Percentiles rank a stretch among this genome's conserved stretches.
Evolutionary conservation across 1,139 yeast species (phyloP).

Genomic region (Kluyveromyces sp.): DNA sequence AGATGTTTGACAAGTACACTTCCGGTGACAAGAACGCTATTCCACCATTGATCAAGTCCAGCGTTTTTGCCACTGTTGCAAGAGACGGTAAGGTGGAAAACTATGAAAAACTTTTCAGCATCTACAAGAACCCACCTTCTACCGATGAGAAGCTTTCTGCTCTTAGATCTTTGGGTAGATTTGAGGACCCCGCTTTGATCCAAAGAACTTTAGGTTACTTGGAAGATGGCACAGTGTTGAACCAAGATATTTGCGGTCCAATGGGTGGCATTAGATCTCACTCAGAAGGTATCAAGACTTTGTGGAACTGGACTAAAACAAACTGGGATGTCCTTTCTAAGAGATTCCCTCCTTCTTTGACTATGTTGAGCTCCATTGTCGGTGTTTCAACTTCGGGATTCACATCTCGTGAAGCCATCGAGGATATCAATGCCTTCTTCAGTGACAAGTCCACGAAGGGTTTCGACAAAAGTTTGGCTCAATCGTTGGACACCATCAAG

Average conservation of each 20-base stretch:
- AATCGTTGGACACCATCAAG: constrained; percentile 58
- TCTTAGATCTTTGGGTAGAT: constrained; percentile 66
- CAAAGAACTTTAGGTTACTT: constrained; percentile 54
- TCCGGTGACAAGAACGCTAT: constrained; percentile 62
- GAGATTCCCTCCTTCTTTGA: constrained; percentile 72
- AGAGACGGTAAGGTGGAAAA: constrained; percentile 55
- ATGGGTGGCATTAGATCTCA: constrained; percentile 63
- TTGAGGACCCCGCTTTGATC: constrained; percentile 51
- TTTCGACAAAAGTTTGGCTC: constrained; percentile 66
- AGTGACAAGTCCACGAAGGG: constrained; percentile 58
- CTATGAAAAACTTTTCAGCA: constrained; percentile 55
- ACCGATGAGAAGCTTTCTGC: constrained; percentile 75
- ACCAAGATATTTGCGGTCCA: constrained; percentile 80
- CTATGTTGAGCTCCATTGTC: constrained; percentile 72
- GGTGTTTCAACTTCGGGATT: constrained; percentile 56
- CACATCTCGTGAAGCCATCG: constrained; percentile 52
- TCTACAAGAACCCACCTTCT: constrained; percentile 60
- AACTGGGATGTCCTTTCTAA: constrained; percentile 65
- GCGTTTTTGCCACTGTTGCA: constrained; percentile 66
- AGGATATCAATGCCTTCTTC: constrained; percentile 55
- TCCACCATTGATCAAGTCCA: constrained; percentile 72
- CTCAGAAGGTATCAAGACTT: constrained; percentile 50
- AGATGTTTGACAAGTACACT: constrained; percentile 51
- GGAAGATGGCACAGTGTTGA: constrained; percentile 61
- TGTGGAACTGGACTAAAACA: constrained; percentile 71